Evolutionary conservation across 768 basidiomycete genomes (phyloP), one percentile per base, ranked within the genome.

Genomic region (Phlebiopsis flavidoalba): DNA sequence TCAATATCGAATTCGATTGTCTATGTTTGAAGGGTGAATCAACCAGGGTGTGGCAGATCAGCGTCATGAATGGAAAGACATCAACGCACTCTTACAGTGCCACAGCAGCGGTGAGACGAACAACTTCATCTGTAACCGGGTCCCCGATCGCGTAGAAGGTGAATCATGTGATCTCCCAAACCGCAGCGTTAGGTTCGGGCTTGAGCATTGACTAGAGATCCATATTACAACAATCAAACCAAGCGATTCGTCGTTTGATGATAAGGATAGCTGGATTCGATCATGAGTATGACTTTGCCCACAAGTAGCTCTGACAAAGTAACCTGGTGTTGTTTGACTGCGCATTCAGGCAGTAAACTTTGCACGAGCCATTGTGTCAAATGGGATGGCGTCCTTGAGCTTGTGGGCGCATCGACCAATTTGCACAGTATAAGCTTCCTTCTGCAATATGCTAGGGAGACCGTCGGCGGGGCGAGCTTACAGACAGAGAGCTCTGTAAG

Each of bases 191-290:
- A n/a, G n/a, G 50, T 83, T 83, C 1, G 84, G 79, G 14, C 80
- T 76, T 19, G 80, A 73, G 63, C 85, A 85, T 60, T 82, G 80
- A 51, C 93, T 89, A 14, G 83, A 77, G 36, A 93, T 80, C 90
- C 93, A 94, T 79, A n/a, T 87, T 89, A 24, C 95, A n/a, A n/a
- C 95, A 50, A 98, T 82, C 4, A 98, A n/a, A 76, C 94, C 95
- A 97, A 0, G 95, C 94, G 64, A 98, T 89, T 35, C 95, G 84
- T n/a, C 94, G 84, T 72, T 98, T 96, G 62, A 98, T 83, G 57
- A 98, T 90, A 0, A n/a, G 91, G 89, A 70, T 89, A 93, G 60
- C 95, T 96, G 17, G 1, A 19, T 45, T 11, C 3, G 14, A 6
- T n/a, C 5, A n/a, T 22, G 21, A 45, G n/a, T 45, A 45, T 6